These are phyloP conservation scores for Lentinus brumalis DNA, from an alignment of 768 basidiomycete species.

Conservation along the genomic window DNA sequence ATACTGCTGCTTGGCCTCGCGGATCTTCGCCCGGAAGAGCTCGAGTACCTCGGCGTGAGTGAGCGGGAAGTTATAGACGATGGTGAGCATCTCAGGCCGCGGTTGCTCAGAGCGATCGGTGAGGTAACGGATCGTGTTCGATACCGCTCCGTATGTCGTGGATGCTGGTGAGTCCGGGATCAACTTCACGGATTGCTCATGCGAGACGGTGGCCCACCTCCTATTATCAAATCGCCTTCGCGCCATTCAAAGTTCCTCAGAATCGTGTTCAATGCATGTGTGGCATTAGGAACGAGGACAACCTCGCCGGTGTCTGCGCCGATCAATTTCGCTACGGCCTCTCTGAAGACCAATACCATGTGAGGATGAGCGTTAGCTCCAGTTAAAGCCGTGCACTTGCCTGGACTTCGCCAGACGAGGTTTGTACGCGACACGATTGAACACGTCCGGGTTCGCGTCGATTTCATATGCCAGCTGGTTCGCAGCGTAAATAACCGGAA, in stretches of 20 bases:
- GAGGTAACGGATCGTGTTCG: constrained; percentile 52
- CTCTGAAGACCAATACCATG: constrained; percentile 38
- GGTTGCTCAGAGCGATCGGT: constrained; percentile 50
- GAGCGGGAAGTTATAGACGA: constrained; percentile 53
- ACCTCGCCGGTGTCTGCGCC: constrained; percentile 58
- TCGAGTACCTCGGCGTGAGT: constrained; percentile 58
- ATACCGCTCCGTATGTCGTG: constrained; percentile 57
- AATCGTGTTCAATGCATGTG: constrained; percentile 66
- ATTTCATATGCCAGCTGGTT: constrained; percentile 9
- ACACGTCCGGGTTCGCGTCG: constrained; percentile 25
- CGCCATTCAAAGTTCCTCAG: constrained; percentile 69
- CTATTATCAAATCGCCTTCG: constrained; percentile 64
- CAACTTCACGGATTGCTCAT: background rate
- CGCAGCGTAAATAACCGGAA: constrained; percentile 19
- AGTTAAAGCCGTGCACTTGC: background rate
- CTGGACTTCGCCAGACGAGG: constrained; percentile 16
- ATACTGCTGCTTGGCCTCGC: constrained; percentile 28
- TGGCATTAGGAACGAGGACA: constrained; percentile 63
- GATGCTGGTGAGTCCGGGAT: constrained; percentile 14
- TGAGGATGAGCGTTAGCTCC: constrained; percentile 4
- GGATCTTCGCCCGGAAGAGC: constrained; percentile 44
- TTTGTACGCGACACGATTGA: constrained; percentile 14
- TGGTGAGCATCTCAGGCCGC: constrained; percentile 50
- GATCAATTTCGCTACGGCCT: constrained; percentile 49
- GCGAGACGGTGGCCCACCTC: constrained; percentile 10